These are phyloP conservation scores for Calonectria hawksworthii DNA, from an alignment of 2,329 filamentous ascomycete species.

Conservation along the genomic window DNA sequence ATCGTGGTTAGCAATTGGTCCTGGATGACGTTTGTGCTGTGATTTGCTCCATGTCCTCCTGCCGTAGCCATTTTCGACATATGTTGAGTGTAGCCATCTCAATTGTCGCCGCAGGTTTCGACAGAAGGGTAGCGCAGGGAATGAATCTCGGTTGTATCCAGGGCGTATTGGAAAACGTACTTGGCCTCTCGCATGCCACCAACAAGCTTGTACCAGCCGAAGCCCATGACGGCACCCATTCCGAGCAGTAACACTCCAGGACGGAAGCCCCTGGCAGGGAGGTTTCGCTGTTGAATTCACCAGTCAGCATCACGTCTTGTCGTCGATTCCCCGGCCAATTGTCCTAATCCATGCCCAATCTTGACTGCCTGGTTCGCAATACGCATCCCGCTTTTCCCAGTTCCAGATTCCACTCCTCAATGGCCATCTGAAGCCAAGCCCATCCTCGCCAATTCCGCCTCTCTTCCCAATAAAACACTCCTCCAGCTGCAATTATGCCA, in stretches of 20 bases:
- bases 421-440: not conserved
- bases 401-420: not conserved
- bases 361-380: not conserved
- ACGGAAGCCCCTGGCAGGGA: conserved; percentile 91
- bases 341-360: not conserved
- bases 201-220: conserved; percentile 90
- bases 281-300: conserved; percentile 79
- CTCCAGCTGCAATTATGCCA: not conserved
- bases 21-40: not conserved
- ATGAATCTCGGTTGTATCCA: not conserved
- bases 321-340: not conserved
- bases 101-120: not conserved
- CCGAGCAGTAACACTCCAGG: conserved; percentile 84
- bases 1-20: conserved; percentile 18
- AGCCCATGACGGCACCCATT: conserved; percentile 84
- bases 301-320: conserved; percentile 10
- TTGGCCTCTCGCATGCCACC: conserved; percentile 91
- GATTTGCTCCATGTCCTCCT: not conserved
- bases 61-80: not conserved
- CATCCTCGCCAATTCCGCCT: not conserved
- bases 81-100: not conserved
- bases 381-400: not conserved
- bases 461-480: not conserved
- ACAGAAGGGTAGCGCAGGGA: not conserved
- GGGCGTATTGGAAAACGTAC: conserved; percentile 66